Conservation (phyloP, 345 rosid species). For the Eucalyptus shirleyi region DNA sequence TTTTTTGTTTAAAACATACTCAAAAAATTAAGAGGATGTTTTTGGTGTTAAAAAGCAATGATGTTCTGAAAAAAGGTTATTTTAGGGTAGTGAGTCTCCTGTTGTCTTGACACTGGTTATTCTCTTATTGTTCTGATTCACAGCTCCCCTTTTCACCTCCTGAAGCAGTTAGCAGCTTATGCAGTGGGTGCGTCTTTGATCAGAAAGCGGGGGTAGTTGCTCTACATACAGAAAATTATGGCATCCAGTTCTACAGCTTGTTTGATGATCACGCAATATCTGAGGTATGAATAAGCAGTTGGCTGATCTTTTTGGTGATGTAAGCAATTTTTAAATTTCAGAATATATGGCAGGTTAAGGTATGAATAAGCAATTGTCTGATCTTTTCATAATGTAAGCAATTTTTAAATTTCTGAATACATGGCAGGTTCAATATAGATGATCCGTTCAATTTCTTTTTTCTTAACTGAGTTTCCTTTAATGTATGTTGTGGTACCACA, state of each 20-base stretch:
- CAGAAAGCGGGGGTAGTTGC: conserved; percentile 64
- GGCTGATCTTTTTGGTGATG: background rate
- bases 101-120: background rate
- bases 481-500: background rate
- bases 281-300: conserved; percentile 37
- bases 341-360: conserved; percentile 13
- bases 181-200: conserved; percentile 56
- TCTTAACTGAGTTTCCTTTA: background rate
- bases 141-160: conserved; percentile 75
- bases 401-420: background rate
- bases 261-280: conserved; percentile 69
- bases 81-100: background rate
- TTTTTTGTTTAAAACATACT: background rate
- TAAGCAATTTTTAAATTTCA: background rate
- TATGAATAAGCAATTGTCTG: background rate
- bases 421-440: background rate
- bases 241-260: conserved; percentile 80
- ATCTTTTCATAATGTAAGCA: background rate
- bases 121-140: background rate
- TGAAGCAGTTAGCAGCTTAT: conserved; percentile 26
- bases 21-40: background rate
- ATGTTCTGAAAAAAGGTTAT: background rate
- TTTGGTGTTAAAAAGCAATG: background rate
- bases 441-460: background rate
- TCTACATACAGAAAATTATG: conserved; percentile 60